A percentile compares a stretch with the other conserved stretches of the same genome.
Conservation (phyloP, 2,329 filamentous ascomycete genomes). For the Epichloe festucae region DNA sequence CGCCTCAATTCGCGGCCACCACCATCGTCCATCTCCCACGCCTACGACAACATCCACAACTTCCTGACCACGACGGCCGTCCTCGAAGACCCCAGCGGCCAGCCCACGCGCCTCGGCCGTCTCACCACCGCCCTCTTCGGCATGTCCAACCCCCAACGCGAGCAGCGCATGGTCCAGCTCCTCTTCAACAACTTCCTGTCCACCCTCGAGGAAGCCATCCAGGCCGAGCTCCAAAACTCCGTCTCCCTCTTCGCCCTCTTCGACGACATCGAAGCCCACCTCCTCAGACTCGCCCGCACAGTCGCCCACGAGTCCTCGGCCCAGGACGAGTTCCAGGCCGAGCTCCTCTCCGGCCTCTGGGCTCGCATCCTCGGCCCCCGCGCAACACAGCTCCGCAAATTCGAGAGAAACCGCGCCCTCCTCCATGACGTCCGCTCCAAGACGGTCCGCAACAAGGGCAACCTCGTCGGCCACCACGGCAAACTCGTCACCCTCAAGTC, state of each 20-base stretch:
- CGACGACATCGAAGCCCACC: constrained; percentile 80
- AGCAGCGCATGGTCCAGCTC: constrained; percentile 65
- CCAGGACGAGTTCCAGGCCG: constrained; percentile 68
- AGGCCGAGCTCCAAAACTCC: constrained; percentile 68
- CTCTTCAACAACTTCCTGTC: constrained; percentile 75
- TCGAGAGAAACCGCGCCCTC: constrained; percentile 76
- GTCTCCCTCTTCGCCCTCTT: constrained; percentile 79
- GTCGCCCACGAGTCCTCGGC: constrained; percentile 72
- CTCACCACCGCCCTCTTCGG: constrained; percentile 66
- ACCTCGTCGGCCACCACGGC: constrained; percentile 77
- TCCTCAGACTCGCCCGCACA: constrained; percentile 73
- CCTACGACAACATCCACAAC: constrained; percentile 74
- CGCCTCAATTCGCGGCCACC: constrained; percentile 50
- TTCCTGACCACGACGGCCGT: constrained; percentile 53
- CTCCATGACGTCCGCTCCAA: constrained; percentile 67
- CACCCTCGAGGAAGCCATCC: constrained; percentile 80
- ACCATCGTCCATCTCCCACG: constrained; percentile 45
- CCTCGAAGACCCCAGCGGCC: constrained; percentile 38
- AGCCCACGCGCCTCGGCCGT: constrained; percentile 55
- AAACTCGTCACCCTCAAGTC: constrained; percentile 74
- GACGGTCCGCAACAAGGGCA: constrained; percentile 76
- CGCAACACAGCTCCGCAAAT: constrained; percentile 67
- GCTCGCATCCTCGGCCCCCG: constrained; percentile 69
- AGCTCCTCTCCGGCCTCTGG: constrained; percentile 77
- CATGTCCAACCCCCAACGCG: constrained; percentile 66